phyloP scores from a whole-genome alignment of 2,329 filamentous ascomycete species.

The Alternaria gansuensis region DNA sequence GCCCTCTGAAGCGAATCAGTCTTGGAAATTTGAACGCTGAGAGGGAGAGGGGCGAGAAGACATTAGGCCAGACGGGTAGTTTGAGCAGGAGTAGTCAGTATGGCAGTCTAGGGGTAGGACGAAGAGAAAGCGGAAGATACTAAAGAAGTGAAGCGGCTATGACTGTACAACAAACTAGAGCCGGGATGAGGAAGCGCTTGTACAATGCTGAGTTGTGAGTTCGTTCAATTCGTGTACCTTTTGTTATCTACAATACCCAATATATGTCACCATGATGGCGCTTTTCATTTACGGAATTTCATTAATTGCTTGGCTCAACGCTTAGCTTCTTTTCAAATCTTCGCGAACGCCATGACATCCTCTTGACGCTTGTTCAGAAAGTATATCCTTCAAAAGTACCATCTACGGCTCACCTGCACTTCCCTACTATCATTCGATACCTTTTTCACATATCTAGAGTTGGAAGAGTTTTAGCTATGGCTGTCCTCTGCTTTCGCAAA shows the following conservation, averaged over 20 bases:
- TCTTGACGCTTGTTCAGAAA: neutral
- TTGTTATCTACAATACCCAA: slow-evolving; percentile 11
- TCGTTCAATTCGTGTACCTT: slow-evolving; percentile 5
- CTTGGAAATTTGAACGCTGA: slow-evolving; percentile 38
- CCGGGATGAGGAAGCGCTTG: neutral
- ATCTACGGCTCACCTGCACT: neutral
- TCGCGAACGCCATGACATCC: neutral
- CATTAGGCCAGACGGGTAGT: slow-evolving; percentile 29
- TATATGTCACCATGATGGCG: slow-evolving; percentile 3
- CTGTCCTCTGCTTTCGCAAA: neutral
- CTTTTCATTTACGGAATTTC: slow-evolving; percentile 1
- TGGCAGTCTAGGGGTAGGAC: slow-evolving; percentile 35
- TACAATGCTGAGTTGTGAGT: neutral
- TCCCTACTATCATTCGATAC: neutral
- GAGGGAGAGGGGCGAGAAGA: slow-evolving; percentile 21
- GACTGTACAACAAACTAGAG: neutral
- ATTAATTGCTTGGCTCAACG: neutral
- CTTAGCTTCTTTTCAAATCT: neutral
- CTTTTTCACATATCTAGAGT: neutral
- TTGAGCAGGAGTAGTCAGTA: slow-evolving; percentile 35
- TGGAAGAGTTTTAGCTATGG: no score
- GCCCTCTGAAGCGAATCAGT: slow-evolving; percentile 57
- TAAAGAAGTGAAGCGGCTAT: neutral
- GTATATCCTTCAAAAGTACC: neutral
- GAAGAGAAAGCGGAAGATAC: slow-evolving; percentile 44